Base-by-base conservation (phyloP, 768 basidiomycete species). In the Arthromyces matolae region DNA sequence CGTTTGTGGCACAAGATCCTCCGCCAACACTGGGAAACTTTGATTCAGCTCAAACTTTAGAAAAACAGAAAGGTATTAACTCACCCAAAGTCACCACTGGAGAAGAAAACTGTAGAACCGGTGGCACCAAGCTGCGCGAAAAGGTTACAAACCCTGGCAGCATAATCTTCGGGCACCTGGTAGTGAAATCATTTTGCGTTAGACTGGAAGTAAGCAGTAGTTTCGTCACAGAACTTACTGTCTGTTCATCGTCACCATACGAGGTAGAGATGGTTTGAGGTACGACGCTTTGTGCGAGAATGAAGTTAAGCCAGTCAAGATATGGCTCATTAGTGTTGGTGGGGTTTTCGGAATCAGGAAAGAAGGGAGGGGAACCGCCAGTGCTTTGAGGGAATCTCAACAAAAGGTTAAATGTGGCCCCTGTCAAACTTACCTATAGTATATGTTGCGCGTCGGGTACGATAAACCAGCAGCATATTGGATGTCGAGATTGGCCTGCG, bases 401-500 rank as follows among this genome's bases (percentile, higher is more conserved):
- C 47, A 40, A 16, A 41, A 18, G 19, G 51, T 58, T n/a, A n/a
- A n/a, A n/a, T n/a, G n/a, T n/a, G n/a, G n/a, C 8, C 3, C 38
- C 60, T 50, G 39, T 22, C 20, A 34, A 39, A 14, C 33, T n/a
- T 55, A 73, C 75, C 75, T 79, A 64, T 77, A 81, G 57, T 80
- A 84, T 19, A 70, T 75, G 53, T 78, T 80, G 20, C 79, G 80
- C 1, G 80, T 85, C 0, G 83, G 84, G 60, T 66, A 74, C 5
- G 75, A 72, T 56, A 89, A 79, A 10, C 71, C 78, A 45, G 66
- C 69, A 9, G 75, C 72, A 49, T 85, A 88, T 63, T 88, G 77
- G 18, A 88, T 77, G 59, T 89, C 87, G 4, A 89, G 75, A 57
- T 83, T 73, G 22, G 84, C 83, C 70, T 87, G n/a, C n/a, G n/a